These are phyloP conservation scores for Candida boleticola DNA, from an alignment of 805 yeast species.

Conservation along the genomic window DNA sequence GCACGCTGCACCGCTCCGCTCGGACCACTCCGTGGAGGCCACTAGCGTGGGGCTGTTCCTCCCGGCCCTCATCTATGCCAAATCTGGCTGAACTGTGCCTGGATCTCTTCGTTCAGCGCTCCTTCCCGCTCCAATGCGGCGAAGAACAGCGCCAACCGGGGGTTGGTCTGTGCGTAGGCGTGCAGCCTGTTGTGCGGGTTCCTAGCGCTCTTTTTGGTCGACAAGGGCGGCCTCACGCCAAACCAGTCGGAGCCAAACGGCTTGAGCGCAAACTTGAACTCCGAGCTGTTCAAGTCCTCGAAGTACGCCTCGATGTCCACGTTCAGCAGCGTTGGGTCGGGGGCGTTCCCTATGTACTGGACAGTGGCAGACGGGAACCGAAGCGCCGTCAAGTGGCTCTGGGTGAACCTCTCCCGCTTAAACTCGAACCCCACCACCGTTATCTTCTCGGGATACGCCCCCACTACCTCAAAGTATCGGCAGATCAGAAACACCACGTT, in stretches of 20 bases:
- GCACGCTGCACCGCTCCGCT: too few relatives aligned
- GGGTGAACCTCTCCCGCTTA: conserved; percentile 58
- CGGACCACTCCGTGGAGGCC: background rate
- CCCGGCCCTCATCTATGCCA: too few relatives aligned
- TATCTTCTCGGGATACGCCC: conserved; percentile 48
- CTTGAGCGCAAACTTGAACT: conserved; percentile 51
- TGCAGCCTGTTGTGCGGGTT: conserved; percentile 54
- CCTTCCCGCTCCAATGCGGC: conserved; percentile 9
- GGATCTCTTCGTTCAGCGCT: conserved; percentile 8
- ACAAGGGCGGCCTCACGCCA: conserved; percentile 47
- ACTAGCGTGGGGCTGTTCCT: background rate
- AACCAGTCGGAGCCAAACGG: conserved; percentile 56
- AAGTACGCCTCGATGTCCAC: conserved; percentile 38
- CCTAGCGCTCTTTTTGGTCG: conserved; percentile 48
- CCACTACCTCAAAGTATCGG: conserved; percentile 47
- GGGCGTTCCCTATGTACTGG: conserved; percentile 57
- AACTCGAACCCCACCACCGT: conserved; percentile 75
- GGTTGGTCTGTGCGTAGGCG: conserved; percentile 30
- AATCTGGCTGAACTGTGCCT: background rate
- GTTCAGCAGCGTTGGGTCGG: conserved; percentile 36
- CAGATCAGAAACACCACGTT: conserved; percentile 63
- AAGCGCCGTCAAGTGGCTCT: conserved; percentile 52
- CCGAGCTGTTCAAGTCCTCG: conserved; percentile 45
- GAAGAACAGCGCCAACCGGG: conserved; percentile 15
- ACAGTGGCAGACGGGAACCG: conserved; percentile 34